These are phyloP conservation scores for Eimeria falciformis DNA, from an alignment of 169 alveolate genomes.

Conservation along the genomic window DNA sequence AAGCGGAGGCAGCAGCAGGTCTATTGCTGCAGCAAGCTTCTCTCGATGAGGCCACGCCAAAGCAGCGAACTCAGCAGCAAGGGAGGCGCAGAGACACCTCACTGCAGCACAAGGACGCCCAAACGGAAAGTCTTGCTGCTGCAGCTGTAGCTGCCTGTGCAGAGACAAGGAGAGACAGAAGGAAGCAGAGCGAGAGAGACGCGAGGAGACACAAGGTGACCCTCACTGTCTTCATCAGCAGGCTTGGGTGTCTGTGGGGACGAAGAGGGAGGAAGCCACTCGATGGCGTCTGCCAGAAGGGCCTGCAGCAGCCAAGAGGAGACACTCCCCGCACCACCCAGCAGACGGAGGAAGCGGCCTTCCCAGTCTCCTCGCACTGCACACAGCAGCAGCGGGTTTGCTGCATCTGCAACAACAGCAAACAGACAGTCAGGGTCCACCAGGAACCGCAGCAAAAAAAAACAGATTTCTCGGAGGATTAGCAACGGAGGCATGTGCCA, in stretches of 20 bases:
- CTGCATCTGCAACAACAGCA: constrained; percentile 59
- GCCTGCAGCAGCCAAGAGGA: constrained; percentile 59
- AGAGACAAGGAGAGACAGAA: neutral
- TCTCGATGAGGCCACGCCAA: constrained; percentile 51
- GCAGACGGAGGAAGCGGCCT: neutral
- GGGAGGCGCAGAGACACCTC: constrained; percentile 32
- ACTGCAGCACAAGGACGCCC: neutral
- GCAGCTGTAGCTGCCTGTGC: constrained; percentile 6
- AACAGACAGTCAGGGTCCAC: neutral
- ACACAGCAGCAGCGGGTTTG: constrained; percentile 59
- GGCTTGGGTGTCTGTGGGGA: neutral
- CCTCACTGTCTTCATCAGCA: constrained; percentile 20
- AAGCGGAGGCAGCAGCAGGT: constrained; percentile 36
- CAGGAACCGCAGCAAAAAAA: neutral
- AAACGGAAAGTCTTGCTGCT: neutral
- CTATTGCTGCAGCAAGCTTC: constrained; percentile 28
- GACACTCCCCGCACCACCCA: constrained; percentile 8
- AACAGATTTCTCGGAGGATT: no score
- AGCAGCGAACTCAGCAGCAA: constrained; percentile 65
- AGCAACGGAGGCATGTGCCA: no score
- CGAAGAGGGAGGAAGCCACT: neutral
- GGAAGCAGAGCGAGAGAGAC: neutral
- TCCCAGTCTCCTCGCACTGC: constrained; percentile 24
- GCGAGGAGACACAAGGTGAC: neutral
- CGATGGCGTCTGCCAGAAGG: constrained; percentile 49